Percentiles rank a stretch among this genome's conserved stretches.
phyloP scores from a whole-genome alignment of 352 stramenopile genomes.

The Phytopythium aichiense region DNA sequence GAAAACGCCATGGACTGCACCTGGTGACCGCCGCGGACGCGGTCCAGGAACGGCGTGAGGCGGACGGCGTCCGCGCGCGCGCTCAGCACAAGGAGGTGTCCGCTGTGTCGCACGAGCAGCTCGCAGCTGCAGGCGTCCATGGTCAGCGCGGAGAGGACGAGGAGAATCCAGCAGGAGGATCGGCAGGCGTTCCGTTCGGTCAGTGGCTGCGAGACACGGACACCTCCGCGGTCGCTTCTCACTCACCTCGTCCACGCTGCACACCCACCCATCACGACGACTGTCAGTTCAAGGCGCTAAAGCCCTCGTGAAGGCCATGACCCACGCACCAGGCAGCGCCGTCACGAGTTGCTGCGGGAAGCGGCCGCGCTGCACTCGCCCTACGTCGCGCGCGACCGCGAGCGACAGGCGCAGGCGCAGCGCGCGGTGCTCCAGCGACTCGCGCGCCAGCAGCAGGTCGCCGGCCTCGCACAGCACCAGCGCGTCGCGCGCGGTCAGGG shows the following conservation, averaged over 20 bases:
- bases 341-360: conserved; percentile 46
- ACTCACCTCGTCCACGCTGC: conserved; percentile 34
- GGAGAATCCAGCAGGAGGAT: neutral
- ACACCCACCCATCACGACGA: conserved; percentile 10
- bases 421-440: conserved; percentile 26
- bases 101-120: conserved; percentile 24
- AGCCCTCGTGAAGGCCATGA: neutral
- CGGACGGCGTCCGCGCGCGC: conserved; percentile 17
- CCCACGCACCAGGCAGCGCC: conserved; percentile 30
- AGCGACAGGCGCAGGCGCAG: conserved; percentile 36
- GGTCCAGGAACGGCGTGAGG: conserved; percentile 22
- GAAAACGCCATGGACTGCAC: neutral
- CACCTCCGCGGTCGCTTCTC: no score
- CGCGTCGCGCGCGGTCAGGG: conserved; percentile 26
- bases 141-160: neutral
- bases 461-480: conserved; percentile 50
- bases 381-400: conserved; percentile 41
- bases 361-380: conserved; percentile 36
- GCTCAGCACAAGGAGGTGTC: conserved; percentile 13
- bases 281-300: conserved; percentile 8
- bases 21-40: conserved; percentile 7
- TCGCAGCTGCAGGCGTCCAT: conserved; percentile 15
- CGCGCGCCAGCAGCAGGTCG: conserved; percentile 49
- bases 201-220: no score
- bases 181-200: neutral